Conservation (phyloP, 768 basidiomycete genomes). For the Strobilomyces dryophilus region DNA sequence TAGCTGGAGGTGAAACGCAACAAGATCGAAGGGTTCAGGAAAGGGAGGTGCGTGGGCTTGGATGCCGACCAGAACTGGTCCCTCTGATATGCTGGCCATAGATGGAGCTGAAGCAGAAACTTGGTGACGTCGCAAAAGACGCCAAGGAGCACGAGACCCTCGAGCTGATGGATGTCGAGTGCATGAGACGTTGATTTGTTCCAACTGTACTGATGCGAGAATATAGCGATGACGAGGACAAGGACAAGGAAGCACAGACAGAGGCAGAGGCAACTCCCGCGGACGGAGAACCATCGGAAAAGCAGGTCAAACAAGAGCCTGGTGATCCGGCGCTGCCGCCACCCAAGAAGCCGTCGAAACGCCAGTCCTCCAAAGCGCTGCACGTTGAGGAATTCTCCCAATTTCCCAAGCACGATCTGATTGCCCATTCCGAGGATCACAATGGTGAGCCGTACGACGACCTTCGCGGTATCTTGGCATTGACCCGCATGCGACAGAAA, state of each 20-base stretch:
- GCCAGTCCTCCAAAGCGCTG: conserved; percentile 53
- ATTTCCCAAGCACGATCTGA: conserved; percentile 69
- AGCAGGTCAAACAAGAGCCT: conserved; percentile 43
- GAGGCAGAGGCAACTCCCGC: conserved; percentile 24
- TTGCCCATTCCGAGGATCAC: conserved; percentile 73
- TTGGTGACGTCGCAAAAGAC: conserved; percentile 63
- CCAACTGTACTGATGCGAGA: background rate
- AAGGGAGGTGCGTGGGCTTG: conserved; percentile 59
- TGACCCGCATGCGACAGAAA: no score
- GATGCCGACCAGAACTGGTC: background rate
- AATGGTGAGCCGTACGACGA: conserved; percentile 56
- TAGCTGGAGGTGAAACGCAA: conserved; percentile 74
- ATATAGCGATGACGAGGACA: conserved; percentile 51
- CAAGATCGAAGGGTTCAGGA: conserved; percentile 75
- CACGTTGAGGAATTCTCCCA: conserved; percentile 64
- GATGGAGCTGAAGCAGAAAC: conserved; percentile 75
- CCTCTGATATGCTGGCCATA: conserved; percentile 30
- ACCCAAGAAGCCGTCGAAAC: conserved; percentile 27
- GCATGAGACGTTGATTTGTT: conserved; percentile 28
- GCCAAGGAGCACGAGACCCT: conserved; percentile 55
- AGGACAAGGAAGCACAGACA: conserved; percentile 45
- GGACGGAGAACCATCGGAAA: conserved; percentile 29
- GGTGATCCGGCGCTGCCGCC: conserved; percentile 26
- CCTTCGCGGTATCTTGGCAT: no score
- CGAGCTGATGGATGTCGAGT: conserved; percentile 83